phyloP scores from a whole-genome alignment of 1,139 yeast genomes.

The Candida frijolesensis region DNA sequence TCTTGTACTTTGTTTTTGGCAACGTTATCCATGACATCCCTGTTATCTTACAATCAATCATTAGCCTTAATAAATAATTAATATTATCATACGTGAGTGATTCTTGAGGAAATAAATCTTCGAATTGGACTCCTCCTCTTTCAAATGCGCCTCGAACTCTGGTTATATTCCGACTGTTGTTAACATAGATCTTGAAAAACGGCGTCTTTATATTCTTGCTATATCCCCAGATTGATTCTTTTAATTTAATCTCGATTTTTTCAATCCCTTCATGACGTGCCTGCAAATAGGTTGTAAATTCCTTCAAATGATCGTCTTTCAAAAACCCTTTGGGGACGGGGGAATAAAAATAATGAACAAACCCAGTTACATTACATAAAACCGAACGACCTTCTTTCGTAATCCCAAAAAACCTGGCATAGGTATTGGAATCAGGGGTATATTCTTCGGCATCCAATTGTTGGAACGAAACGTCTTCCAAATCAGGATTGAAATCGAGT shows the following conservation, averaged over 20 bases:
- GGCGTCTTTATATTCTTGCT: slow-evolving; percentile 78
- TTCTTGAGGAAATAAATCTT: slow-evolving; percentile 58
- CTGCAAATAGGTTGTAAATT: slow-evolving; percentile 52
- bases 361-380: slow-evolving; percentile 86
- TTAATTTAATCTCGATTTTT: slow-evolving; percentile 62
- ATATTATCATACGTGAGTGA: slow-evolving; percentile 86
- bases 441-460: slow-evolving; percentile 95
- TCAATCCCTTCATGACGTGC: slow-evolving; percentile 58
- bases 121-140: slow-evolving; percentile 73
- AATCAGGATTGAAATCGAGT: slow-evolving; percentile 46
- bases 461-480: slow-evolving; percentile 71
- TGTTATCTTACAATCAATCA: slow-evolving; percentile 89
- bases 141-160: slow-evolving; percentile 80
- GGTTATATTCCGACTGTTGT: slow-evolving; percentile 66
- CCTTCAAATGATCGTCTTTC: slow-evolving; percentile 51
- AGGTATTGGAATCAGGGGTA: slow-evolving; percentile 53
- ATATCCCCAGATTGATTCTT: slow-evolving; percentile 94
- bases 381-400: slow-evolving; percentile 87
- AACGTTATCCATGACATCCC: slow-evolving; percentile 98
- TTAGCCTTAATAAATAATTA: slow-evolving; percentile 78
- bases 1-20: slow-evolving; percentile 68
- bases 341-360: slow-evolving; percentile 85
- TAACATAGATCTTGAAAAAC: slow-evolving; percentile 71
- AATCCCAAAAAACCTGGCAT: slow-evolving; percentile 88
- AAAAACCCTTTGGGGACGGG: slow-evolving; percentile 86